These are phyloP conservation scores for Beauveria sp. DNA, from an alignment of 2,329 filamentous ascomycete genomes.

Conservation along the genomic window DNA sequence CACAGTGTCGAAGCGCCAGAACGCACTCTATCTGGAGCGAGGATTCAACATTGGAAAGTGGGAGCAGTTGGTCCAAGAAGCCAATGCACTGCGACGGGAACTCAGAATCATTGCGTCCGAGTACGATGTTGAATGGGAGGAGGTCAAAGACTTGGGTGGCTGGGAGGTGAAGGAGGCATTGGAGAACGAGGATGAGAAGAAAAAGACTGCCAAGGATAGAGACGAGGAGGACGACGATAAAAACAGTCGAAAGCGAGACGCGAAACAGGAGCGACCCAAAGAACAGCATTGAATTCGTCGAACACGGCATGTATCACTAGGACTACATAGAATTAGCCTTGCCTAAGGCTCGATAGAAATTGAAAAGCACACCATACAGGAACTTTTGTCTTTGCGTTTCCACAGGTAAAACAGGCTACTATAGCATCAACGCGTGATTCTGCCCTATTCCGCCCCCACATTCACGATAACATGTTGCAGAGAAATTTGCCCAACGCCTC, in stretches of 20 bases:
- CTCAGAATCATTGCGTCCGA: slow-evolving; percentile 75
- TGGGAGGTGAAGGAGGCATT: slow-evolving; percentile 54
- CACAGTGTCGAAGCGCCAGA: slow-evolving; percentile 72
- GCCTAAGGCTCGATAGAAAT: background rate
- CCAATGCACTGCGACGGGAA: slow-evolving; percentile 68
- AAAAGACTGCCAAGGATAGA: slow-evolving; percentile 26
- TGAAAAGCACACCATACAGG: background rate
- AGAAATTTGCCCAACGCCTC: background rate
- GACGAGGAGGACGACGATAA: slow-evolving; percentile 32
- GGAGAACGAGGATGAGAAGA: slow-evolving; percentile 41
- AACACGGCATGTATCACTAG: background rate
- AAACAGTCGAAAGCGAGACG: slow-evolving; percentile 24
- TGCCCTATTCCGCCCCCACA: background rate
- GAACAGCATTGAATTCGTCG: slow-evolving; percentile 1
- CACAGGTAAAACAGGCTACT: no score
- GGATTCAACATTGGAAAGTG: slow-evolving; percentile 72
- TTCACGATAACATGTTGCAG: background rate
- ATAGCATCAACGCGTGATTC: background rate
- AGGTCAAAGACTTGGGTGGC: slow-evolving; percentile 63
- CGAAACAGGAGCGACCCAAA: slow-evolving; percentile 18
- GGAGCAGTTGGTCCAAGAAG: slow-evolving; percentile 73
- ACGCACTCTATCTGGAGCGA: slow-evolving; percentile 63
- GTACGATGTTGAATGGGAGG: slow-evolving; percentile 88
- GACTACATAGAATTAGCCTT: slow-evolving; percentile 1
- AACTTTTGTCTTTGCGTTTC: no score